Conservation (phyloP, 179 eudicot genomes). For the Drosera spatulata region DNA sequence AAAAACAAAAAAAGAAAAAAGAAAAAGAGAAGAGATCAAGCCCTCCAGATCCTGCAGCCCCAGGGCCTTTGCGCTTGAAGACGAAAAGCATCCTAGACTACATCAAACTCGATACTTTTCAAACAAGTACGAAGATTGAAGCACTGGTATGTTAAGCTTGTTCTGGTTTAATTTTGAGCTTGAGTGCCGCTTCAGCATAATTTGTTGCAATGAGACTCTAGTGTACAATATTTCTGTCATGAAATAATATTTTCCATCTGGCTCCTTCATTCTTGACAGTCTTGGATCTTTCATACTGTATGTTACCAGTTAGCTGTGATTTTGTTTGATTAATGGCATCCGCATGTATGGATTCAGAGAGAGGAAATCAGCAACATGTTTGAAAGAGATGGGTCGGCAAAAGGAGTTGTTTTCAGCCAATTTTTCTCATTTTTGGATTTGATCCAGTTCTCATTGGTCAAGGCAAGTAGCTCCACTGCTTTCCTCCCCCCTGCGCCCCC, state of each 20-base stretch:
- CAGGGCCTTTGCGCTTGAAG: conserved; percentile 57
- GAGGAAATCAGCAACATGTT: conserved; percentile 89
- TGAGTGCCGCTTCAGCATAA: no score
- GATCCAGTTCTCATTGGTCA: conserved; percentile 65
- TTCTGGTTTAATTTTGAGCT: not conserved
- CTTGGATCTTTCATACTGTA: no score
- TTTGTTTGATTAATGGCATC: conserved; percentile 10
- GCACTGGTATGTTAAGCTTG: conserved; percentile 61
- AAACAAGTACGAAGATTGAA: conserved; percentile 95
- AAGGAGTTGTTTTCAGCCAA: conserved; percentile 95
- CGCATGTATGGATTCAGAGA: conserved; percentile 39
- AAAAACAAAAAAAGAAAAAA: no score
- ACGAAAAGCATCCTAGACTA: conserved; percentile 78
- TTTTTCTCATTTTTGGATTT: conserved; percentile 90
- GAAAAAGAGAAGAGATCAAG: conserved; percentile 31
- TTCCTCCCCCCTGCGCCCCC: not conserved
- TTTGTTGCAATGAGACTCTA: no score
- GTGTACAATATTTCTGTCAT: no score
- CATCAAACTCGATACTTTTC: conserved; percentile 62
- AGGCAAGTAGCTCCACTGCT: conserved; percentile 25
- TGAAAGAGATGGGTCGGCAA: conserved; percentile 94
- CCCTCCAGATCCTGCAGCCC: conserved; percentile 30
- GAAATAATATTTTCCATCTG: no score
- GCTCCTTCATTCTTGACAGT: no score
- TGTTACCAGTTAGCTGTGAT: no score